Evolutionary conservation across 2,329 filamentous ascomycete genomes (phyloP).

Genomic region (Calonectria pauciramosa): DNA sequence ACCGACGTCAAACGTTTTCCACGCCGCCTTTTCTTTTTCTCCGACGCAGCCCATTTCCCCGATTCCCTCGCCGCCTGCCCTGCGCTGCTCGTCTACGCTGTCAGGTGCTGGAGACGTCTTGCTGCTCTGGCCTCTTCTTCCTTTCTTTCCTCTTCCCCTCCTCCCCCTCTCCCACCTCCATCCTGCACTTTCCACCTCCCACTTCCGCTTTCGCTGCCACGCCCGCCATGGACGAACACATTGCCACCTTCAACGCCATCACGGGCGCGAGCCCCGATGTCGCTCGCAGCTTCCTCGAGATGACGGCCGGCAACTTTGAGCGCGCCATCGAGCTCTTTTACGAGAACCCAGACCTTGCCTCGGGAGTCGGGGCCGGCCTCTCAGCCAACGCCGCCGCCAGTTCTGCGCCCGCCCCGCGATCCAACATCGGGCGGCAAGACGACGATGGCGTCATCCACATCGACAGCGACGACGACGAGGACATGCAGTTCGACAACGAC

Average conservation of each 20-base stretch:
- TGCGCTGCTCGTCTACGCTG: not conserved
- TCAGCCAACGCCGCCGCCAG: slow-evolving; percentile 37
- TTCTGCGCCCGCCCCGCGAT: slow-evolving; percentile 48
- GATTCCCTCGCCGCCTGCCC: not conserved
- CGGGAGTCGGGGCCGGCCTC: slow-evolving; percentile 51
- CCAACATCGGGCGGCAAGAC: slow-evolving; percentile 51
- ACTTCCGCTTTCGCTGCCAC: not conserved
- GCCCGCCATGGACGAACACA: slow-evolving; percentile 75
- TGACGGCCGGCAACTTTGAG: slow-evolving; percentile 87
- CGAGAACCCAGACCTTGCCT: slow-evolving; percentile 82
- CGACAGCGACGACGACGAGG: slow-evolving; percentile 56
- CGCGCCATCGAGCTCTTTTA: slow-evolving; percentile 93
- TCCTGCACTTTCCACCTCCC: slow-evolving; percentile 4
- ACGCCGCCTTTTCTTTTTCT: slow-evolving; percentile 15
- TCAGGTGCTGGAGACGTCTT: slow-evolving; percentile 11
- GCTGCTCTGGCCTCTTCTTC: not conserved
- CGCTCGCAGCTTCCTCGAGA: slow-evolving; percentile 84
- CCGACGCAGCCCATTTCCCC: not conserved
- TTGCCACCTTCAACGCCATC: slow-evolving; percentile 84
- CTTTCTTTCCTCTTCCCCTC: not conserved
- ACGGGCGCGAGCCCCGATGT: slow-evolving; percentile 81
- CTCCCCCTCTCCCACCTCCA: not conserved
- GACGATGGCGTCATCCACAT: slow-evolving; percentile 72
- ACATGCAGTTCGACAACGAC: slow-evolving; percentile 55
- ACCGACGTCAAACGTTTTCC: slow-evolving; percentile 14